Evolutionary conservation across 805 yeast species (phyloP).

Genomic region (Lachancea sp.): DNA sequence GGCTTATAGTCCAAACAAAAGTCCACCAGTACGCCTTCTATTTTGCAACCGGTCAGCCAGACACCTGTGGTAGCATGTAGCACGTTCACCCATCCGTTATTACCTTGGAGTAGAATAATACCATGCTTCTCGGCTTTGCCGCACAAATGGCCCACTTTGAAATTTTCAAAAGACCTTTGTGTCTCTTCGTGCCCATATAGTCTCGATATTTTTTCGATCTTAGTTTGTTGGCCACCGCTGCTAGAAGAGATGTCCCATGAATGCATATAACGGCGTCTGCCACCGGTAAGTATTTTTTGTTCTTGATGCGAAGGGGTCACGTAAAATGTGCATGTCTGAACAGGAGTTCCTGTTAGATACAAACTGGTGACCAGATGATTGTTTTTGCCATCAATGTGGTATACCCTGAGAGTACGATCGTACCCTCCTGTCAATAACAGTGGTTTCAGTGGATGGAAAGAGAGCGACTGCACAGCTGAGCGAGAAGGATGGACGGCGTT

Average conservation of each 20-base stretch:
- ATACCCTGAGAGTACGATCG: slow-evolving; percentile 80
- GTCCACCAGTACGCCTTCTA: slow-evolving; percentile 82
- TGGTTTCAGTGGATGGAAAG: slow-evolving; percentile 77
- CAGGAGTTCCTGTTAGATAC: slow-evolving; percentile 71
- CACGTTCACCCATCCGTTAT: slow-evolving; percentile 86
- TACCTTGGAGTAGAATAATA: slow-evolving; percentile 68
- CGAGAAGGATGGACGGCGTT: slow-evolving; percentile 61
- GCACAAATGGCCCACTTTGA: slow-evolving; percentile 52
- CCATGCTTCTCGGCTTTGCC: slow-evolving; percentile 41
- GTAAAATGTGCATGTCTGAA: slow-evolving; percentile 54
- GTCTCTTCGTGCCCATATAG: slow-evolving; percentile 85
- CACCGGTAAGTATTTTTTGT: slow-evolving; percentile 67
- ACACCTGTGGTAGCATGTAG: slow-evolving; percentile 74
- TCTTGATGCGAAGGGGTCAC: slow-evolving; percentile 22
- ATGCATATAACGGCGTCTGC: slow-evolving; percentile 87
- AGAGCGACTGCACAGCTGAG: slow-evolving; percentile 77
- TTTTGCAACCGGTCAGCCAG: slow-evolving; percentile 79
- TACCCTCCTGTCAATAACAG: slow-evolving; percentile 85
- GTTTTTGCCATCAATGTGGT: slow-evolving; percentile 81
- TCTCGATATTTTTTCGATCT: slow-evolving; percentile 77
- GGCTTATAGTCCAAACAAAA: slow-evolving; percentile 39
- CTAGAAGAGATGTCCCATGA: slow-evolving; percentile 70
- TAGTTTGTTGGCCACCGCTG: slow-evolving; percentile 22
- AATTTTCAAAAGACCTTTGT: slow-evolving; percentile 83
- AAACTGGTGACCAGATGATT: slow-evolving; percentile 79